A percentile compares a stretch with the other conserved stretches of the same genome.
These are phyloP conservation scores for Trypanosoma cruzi DNA, from an alignment of 208 protist species.

Conservation along the genomic window DNA sequence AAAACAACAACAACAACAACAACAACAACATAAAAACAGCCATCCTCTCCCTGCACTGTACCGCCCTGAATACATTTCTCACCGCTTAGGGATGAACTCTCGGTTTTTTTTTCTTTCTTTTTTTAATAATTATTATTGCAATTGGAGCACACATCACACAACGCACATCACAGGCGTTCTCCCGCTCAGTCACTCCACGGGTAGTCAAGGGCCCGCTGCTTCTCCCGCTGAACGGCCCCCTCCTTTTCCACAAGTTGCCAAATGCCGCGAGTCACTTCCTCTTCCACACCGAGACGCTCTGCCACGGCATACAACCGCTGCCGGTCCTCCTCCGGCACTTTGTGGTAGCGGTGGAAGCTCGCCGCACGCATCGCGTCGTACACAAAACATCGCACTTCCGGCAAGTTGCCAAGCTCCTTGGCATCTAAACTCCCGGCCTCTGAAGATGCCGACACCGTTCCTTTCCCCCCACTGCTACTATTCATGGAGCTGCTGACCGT, in stretches of 20 bases:
- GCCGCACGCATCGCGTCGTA: slow-evolving; percentile 82
- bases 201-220: slow-evolving; percentile 59
- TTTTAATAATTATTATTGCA: neutral
- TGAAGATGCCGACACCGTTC: too few species aligned
- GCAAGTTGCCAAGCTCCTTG: slow-evolving; percentile 40
- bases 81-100: too few species aligned
- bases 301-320: slow-evolving; percentile 43
- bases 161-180: neutral
- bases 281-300: slow-evolving; percentile 40
- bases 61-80: too few species aligned
- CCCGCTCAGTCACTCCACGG: slow-evolving; percentile 44
- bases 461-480: neutral
- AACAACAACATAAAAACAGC: too few species aligned
- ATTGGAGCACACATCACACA: neutral
- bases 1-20: too few species aligned
- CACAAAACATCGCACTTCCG: slow-evolving; percentile 79
- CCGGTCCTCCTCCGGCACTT: slow-evolving; percentile 45
- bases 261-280: slow-evolving; percentile 41
- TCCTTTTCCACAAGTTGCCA: slow-evolving; percentile 75
- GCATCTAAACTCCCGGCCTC: slow-evolving; percentile 19
- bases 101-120: too few species aligned
- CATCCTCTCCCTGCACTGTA: too few species aligned
- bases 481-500: neutral
- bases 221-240: slow-evolving; percentile 61
- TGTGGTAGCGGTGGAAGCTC: slow-evolving; percentile 55